Percentiles rank a stretch among this genome's conserved stretches.
Evolutionary conservation across 2,329 filamentous ascomycete genomes (phyloP).

Genomic region (Ophiocordyceps unilateralis): DNA sequence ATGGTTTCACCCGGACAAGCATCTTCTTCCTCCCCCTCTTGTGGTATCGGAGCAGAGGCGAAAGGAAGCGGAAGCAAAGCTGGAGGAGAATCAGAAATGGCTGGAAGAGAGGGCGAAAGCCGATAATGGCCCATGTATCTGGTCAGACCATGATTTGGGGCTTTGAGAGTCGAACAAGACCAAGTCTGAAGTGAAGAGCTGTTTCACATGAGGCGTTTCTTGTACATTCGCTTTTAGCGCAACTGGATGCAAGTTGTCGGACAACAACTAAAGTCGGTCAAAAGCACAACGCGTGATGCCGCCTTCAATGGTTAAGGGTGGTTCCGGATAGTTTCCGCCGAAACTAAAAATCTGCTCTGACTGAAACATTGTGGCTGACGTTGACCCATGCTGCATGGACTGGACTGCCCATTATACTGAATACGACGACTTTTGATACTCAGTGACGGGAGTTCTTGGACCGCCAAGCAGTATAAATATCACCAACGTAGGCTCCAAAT

Average conservation of each 20-base stretch:
- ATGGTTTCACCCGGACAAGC: slow-evolving; percentile 1
- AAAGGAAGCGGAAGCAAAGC: background rate
- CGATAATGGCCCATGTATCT: background rate
- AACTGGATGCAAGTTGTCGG: background rate
- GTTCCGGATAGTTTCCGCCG: too few species aligned
- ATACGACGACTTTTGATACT: too few species aligned
- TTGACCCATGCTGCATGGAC: too few species aligned
- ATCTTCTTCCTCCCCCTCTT: slow-evolving; percentile 1
- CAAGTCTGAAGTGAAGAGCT: background rate
- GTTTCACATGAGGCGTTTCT: background rate
- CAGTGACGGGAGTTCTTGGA: too few species aligned
- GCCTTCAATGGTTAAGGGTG: too few species aligned
- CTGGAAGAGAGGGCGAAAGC: background rate
- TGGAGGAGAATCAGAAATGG: background rate
- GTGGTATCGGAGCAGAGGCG: background rate
- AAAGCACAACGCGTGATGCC: too few species aligned
- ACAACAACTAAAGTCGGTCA: background rate
- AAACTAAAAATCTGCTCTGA: too few species aligned
- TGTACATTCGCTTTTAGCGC: background rate
- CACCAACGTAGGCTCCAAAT: too few species aligned
- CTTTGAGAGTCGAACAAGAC: background rate
- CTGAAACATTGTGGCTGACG: too few species aligned
- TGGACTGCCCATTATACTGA: too few species aligned
- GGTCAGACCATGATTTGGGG: background rate
- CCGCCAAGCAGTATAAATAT: too few species aligned